Evolutionary conservation across 176 grass and related monocot genomes (phyloP).

Genomic region (Bonia amplexicaulis): DNA sequence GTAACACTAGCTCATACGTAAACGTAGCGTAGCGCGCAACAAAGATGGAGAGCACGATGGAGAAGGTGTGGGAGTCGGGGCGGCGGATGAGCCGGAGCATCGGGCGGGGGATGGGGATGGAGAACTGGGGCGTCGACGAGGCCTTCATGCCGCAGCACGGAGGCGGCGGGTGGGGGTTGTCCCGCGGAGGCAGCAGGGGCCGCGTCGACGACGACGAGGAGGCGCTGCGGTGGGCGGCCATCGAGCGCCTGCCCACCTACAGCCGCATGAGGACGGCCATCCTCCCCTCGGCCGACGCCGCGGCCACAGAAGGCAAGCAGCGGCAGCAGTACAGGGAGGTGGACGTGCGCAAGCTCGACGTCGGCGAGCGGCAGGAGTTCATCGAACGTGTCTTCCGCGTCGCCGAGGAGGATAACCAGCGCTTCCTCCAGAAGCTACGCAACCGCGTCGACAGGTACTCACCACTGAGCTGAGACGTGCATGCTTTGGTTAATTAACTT

Average conservation of each 20-base stretch:
- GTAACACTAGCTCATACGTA: neutral
- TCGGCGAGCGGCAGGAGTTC: slow-evolving; percentile 81
- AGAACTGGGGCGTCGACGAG: slow-evolving; percentile 80
- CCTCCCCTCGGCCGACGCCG: slow-evolving; percentile 18
- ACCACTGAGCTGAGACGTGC: neutral
- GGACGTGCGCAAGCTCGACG: slow-evolving; percentile 70
- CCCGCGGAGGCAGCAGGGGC: neutral
- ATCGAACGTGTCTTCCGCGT: slow-evolving; percentile 89
- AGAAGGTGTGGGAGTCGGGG: slow-evolving; percentile 78
- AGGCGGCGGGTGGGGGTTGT: slow-evolving; percentile 2
- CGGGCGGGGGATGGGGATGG: slow-evolving; percentile 73
- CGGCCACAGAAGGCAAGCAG: neutral
- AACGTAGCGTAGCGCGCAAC: neutral
- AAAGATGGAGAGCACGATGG: slow-evolving; percentile 42
- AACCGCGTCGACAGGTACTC: slow-evolving; percentile 69
- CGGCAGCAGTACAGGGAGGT: slow-evolving; percentile 62
- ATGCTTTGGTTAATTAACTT: neutral
- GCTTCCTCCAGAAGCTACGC: slow-evolving; percentile 75
- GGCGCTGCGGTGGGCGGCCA: slow-evolving; percentile 84
- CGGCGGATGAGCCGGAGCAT: slow-evolving; percentile 71
- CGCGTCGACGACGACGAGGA: slow-evolving; percentile 66
- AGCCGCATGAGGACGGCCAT: slow-evolving; percentile 76
- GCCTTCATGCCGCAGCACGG: slow-evolving; percentile 40
- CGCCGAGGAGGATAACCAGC: slow-evolving; percentile 93
- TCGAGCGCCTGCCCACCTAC: slow-evolving; percentile 85